A percentile compares a stretch with the other conserved stretches of the same genome.
These are phyloP conservation scores for Solanum neorickii DNA, from an alignment of 257 asterid genomes.

Conservation along the genomic window DNA sequence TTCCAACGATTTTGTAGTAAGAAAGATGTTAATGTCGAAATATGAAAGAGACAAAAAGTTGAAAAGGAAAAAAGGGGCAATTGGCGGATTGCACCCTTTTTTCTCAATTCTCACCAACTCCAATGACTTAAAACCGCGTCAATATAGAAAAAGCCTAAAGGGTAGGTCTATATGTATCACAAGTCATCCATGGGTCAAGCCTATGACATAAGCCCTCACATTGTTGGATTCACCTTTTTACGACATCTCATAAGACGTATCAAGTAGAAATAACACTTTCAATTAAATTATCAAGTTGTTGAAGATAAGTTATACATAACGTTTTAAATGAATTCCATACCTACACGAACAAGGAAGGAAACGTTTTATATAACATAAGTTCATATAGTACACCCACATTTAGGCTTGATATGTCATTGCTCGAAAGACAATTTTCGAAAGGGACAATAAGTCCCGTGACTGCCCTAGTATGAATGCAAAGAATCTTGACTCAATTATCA, in stretches of 20 bases:
- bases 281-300: no score
- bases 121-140: background rate
- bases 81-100: background rate
- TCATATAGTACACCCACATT: background rate
- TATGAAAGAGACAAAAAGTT: conserved; percentile 1
- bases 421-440: background rate
- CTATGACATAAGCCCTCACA: background rate
- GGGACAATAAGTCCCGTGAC: background rate
- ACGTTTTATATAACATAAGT: background rate
- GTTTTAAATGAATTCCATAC: background rate
- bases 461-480: background rate
- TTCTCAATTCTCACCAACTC: background rate
- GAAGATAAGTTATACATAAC: background rate
- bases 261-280: background rate
- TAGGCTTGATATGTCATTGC: background rate
- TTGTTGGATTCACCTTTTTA: no score
- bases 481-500: background rate
- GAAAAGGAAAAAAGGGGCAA: background rate
- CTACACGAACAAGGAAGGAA: background rate
- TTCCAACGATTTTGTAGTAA: background rate
- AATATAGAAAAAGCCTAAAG: background rate
- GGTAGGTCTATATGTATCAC: background rate
- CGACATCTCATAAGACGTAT: background rate
- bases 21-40: background rate
- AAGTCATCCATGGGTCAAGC: background rate